Evolutionary conservation across 345 rosid genomes (phyloP).

Genomic region (Euphorbia lathyris): DNA sequence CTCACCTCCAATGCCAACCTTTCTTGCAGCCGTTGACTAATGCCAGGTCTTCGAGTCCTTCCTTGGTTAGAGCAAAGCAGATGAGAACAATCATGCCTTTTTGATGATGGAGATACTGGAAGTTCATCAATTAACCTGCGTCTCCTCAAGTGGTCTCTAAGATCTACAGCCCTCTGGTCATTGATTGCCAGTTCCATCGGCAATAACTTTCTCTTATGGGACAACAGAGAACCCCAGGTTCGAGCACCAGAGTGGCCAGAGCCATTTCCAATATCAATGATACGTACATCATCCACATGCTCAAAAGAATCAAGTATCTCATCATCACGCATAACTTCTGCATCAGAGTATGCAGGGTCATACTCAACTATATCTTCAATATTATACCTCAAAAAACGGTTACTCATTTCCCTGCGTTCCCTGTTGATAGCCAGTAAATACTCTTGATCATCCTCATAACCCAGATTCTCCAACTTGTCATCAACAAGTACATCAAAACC

Average conservation of each 20-base stretch:
- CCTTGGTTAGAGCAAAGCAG: slow-evolving; percentile 17
- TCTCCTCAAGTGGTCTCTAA: slow-evolving; percentile 35
- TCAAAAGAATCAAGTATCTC: slow-evolving; percentile 22
- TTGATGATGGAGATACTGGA: slow-evolving; percentile 19
- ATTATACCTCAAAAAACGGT: slow-evolving; percentile 29
- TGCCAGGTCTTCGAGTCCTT: slow-evolving; percentile 25
- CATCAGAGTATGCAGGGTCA: slow-evolving; percentile 27
- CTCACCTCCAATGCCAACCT: slow-evolving; percentile 34
- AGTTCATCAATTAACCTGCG: slow-evolving; percentile 24
- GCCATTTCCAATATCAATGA: slow-evolving; percentile 18
- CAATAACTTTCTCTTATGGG: slow-evolving; percentile 32
- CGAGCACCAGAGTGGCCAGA: slow-evolving; percentile 21
- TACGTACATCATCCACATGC: slow-evolving; percentile 22
- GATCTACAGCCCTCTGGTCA: slow-evolving; percentile 27
- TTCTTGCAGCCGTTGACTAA: slow-evolving; percentile 19
- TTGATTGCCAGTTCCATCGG: slow-evolving; percentile 20
- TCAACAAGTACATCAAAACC: slow-evolving; percentile 33
- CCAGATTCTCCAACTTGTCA: slow-evolving; percentile 10
- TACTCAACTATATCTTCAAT: slow-evolving; percentile 28
- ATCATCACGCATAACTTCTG: slow-evolving; percentile 18
- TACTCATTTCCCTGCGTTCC: slow-evolving; percentile 23
- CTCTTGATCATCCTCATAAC: slow-evolving; percentile 31
- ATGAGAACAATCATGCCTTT: slow-evolving; percentile 27
- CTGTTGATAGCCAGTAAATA: slow-evolving; percentile 21
- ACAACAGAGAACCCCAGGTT: slow-evolving; percentile 25